A percentile compares a stretch with the other conserved stretches of the same genome.
Evolutionary conservation across 108 stramenopile species (phyloP).

Genomic region (Skeletonema grethae): DNA sequence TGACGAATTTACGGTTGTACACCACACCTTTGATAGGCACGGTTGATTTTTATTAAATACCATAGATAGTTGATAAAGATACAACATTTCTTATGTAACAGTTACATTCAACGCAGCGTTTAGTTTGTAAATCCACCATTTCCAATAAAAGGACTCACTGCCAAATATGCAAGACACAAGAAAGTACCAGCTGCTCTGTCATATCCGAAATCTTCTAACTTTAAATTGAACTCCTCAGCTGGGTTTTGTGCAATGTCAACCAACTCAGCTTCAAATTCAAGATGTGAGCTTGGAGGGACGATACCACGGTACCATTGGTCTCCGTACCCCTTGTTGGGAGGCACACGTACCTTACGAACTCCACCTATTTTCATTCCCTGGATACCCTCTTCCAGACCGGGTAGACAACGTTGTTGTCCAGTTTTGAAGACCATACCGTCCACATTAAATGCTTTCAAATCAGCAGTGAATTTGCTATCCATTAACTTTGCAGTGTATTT

Average conservation of each 20-base stretch:
- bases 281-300: conserved; percentile 46
- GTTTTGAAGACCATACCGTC: conserved; percentile 45
- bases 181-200: conserved; percentile 34
- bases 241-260: conserved; percentile 35
- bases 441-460: conserved; percentile 34
- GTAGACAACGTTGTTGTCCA: conserved; percentile 33
- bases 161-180: conserved; percentile 41
- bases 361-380: conserved; percentile 49
- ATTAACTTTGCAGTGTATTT: conserved; percentile 39
- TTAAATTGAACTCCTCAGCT: conserved; percentile 41
- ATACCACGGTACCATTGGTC: conserved; percentile 47
- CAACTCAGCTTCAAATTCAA: conserved; percentile 42
- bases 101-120: background rate
- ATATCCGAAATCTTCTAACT: conserved; percentile 44
- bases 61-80: background rate
- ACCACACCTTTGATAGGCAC: too few species aligned
- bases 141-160: conserved; percentile 29
- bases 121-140: background rate
- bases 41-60: too few species aligned
- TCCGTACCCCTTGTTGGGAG: conserved; percentile 45
- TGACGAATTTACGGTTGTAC: too few species aligned
- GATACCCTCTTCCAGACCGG: conserved; percentile 44
- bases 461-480: conserved; percentile 35
- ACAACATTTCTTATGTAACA: background rate
- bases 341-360: conserved; percentile 26